These are phyloP conservation scores for Lipomyces japonicus DNA, from an alignment of 805 yeast species.

Conservation along the genomic window DNA sequence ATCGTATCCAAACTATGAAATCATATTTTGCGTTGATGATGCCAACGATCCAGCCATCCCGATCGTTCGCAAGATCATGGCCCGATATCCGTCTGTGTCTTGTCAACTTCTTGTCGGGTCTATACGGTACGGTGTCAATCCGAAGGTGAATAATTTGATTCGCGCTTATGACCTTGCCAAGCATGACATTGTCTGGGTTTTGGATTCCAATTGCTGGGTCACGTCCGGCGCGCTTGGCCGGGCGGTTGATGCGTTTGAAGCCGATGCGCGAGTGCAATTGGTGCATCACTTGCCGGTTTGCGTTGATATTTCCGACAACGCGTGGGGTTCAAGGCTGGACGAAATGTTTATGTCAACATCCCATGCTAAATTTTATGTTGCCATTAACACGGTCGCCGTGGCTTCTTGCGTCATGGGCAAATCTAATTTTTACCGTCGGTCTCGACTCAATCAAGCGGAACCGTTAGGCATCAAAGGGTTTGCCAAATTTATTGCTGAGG, in stretches of 20 bases:
- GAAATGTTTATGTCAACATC: slow-evolving; percentile 82
- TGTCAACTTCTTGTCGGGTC: slow-evolving; percentile 53
- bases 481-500: slow-evolving; percentile 83
- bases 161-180: slow-evolving; percentile 69
- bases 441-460: slow-evolving; percentile 50
- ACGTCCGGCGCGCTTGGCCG: slow-evolving; percentile 59
- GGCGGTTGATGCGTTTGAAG: slow-evolving; percentile 50
- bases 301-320: slow-evolving; percentile 41
- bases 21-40: slow-evolving; percentile 71
- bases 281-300: slow-evolving; percentile 77
- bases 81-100: slow-evolving; percentile 54
- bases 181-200: slow-evolving; percentile 74
- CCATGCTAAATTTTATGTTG: slow-evolving; percentile 79
- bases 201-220: slow-evolving; percentile 84
- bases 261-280: slow-evolving; percentile 46
- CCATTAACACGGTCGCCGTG: slow-evolving; percentile 65
- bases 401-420: slow-evolving; percentile 94
- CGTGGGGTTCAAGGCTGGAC: slow-evolving; percentile 66
- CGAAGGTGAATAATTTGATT: slow-evolving; percentile 82
- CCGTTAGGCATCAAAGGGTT: slow-evolving; percentile 60
- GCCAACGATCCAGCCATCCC: slow-evolving; percentile 61
- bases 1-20: slow-evolving; percentile 65
- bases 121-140: slow-evolving; percentile 68
- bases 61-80: slow-evolving; percentile 49
- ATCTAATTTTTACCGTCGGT: slow-evolving; percentile 68